Evolutionary conservation across 495 filamentous ascomycete species (phyloP), one percentile per base, ranked within the genome.

Genomic region (Poronia punctata): DNA sequence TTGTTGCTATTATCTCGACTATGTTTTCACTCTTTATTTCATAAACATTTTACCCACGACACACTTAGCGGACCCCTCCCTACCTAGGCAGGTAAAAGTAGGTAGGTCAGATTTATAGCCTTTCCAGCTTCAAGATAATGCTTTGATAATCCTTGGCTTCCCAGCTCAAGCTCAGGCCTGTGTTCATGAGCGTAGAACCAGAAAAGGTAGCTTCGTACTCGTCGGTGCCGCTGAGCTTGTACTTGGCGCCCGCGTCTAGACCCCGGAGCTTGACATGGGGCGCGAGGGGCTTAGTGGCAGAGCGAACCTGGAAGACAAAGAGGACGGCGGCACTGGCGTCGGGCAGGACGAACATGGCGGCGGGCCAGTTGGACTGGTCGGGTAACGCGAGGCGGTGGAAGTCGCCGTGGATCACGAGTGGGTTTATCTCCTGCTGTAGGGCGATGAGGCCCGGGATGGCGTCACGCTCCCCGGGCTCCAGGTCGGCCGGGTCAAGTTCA

Each of bases 351-450:
- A 74, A 74, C 53, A 70, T 57, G 19, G 62, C 71, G 18, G 71
- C 72, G 8, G 74, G 74, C 70, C 70, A 75, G 35, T 75, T 70
- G 0, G 68, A 71, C 17, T 74, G 60, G 35, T 75, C 70, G 0
- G 74, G 74, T 1, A 75, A 56, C 6, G 57, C 62, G 7, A 78
- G 57, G 2, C 72, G 67, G 45, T 67, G 75, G 54, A 73, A 59
- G 40, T 72, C 64, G 3, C 74, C 72, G 7, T 50, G 64, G 32
- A 78, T 41, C 0, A 76, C 56, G 15, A 75, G 62, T 1, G 71
- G 70, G 34, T 70, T 75, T 6, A 78, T 60, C 43, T 62, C 64
- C 35, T 75, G 66, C 11, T 70, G 62, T 2, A 65, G 58, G 1
- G 50, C 57, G 34, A 76, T 66, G 0, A 76, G 56, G 1, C 44